Evolutionary conservation across 192 early-diverging fungal genomes (phyloP).

Genomic region (Geranomyces variabilis): DNA sequence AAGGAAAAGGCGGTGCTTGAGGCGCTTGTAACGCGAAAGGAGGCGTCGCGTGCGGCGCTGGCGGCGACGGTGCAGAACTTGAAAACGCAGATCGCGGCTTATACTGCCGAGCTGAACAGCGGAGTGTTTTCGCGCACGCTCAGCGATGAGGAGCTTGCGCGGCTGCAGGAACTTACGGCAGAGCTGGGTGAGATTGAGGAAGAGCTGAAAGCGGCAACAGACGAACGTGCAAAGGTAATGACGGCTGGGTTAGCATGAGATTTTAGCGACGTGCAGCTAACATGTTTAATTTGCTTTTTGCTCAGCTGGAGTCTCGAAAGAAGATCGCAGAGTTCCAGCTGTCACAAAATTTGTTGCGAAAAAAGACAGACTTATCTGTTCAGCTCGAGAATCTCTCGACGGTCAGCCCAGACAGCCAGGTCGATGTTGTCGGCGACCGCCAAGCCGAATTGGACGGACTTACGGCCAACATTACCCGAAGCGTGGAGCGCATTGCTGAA

Average conservation of each 20-base stretch:
- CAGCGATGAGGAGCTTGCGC: conserved; percentile 29
- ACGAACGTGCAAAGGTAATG: conserved; percentile 57
- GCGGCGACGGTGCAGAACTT: conserved; percentile 51
- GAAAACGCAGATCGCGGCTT: conserved; percentile 60
- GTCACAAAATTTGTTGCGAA: conserved; percentile 66
- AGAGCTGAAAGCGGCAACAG: conserved; percentile 57
- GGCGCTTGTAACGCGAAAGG: conserved; percentile 55
- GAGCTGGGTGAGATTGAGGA: conserved; percentile 62
- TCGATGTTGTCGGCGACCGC: conserved; percentile 8
- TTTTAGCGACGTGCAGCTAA: too few species aligned
- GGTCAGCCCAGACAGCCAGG: not conserved
- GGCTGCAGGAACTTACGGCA: conserved; percentile 45
- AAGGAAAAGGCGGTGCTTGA: conserved; percentile 67
- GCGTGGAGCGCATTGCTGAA: not conserved
- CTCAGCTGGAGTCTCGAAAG: conserved; percentile 71
- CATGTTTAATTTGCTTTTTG: too few species aligned
- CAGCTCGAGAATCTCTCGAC: conserved; percentile 53
- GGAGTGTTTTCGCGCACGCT: conserved; percentile 39
- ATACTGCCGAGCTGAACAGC: conserved; percentile 63
- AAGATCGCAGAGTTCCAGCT: conserved; percentile 75
- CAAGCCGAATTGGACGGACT: conserved; percentile 8
- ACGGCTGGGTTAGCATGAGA: not conserved
- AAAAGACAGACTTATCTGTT: conserved; percentile 67
- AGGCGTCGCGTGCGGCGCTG: conserved; percentile 53
- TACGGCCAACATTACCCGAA: conserved; percentile 2